Conservation (phyloP, 768 basidiomycete genomes). For the Sarcomyxa edulis region DNA sequence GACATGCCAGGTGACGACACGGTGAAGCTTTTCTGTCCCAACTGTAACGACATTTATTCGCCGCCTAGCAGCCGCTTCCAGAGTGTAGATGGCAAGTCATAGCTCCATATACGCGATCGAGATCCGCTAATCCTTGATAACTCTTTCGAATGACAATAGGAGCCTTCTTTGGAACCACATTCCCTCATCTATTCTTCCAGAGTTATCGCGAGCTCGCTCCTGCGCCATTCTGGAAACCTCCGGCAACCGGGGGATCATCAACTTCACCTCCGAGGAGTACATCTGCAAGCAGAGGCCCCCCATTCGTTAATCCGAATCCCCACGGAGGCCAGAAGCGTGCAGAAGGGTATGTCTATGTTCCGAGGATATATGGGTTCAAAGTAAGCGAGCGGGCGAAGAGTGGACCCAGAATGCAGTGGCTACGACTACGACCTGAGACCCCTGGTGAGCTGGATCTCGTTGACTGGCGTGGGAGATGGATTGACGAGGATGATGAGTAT, state of each 20-base stretch:
- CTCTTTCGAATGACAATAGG: no score
- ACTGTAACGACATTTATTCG: slow-evolving; percentile 94
- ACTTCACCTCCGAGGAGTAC: slow-evolving; percentile 41
- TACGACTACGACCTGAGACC: slow-evolving; percentile 80
- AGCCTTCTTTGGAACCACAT: slow-evolving; percentile 99
- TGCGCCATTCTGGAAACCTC: slow-evolving; percentile 86
- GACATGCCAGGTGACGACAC: slow-evolving; percentile 96
- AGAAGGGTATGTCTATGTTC: slow-evolving; percentile 80
- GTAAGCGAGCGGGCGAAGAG: slow-evolving; percentile 93
- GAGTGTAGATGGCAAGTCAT: slow-evolving; percentile 82
- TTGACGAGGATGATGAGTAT: slow-evolving; percentile 54
- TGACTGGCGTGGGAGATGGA: slow-evolving; percentile 89
- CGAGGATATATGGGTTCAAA: slow-evolving; percentile 96
- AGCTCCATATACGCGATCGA: slow-evolving; percentile 1
- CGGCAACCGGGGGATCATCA: slow-evolving; percentile 49
- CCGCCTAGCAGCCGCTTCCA: slow-evolving; percentile 95
- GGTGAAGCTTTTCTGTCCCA: slow-evolving; percentile 96
- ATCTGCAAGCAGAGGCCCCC: slow-evolving; percentile 42
- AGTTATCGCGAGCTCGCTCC: slow-evolving; percentile 94
- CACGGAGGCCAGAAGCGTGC: slow-evolving; percentile 88
- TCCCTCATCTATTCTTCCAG: slow-evolving; percentile 96
- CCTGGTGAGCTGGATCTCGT: slow-evolving; percentile 80
- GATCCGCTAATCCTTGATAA: slow-evolving; percentile 10
- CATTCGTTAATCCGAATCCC: slow-evolving; percentile 85
- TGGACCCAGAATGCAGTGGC: slow-evolving; percentile 97